These are phyloP conservation scores for Capsella bursapastoris DNA, from an alignment of 345 rosid species.

Conservation along the genomic window DNA sequence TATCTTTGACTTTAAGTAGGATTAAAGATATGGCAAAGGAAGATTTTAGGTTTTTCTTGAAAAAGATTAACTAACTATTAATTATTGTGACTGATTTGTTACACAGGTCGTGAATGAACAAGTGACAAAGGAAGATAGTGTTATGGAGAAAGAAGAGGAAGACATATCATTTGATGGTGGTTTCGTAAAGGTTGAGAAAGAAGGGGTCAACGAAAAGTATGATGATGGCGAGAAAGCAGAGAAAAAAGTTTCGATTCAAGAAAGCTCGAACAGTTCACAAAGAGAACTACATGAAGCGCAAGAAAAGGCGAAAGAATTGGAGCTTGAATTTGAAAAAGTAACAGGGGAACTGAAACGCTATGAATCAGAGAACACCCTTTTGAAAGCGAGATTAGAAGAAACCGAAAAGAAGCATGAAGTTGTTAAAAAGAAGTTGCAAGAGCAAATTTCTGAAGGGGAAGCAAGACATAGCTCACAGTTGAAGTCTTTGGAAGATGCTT, in stretches of 20 bases:
- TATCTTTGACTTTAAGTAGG: not conserved
- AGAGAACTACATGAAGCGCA: conserved; percentile 69
- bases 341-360: conserved; percentile 56
- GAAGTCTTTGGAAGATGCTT: conserved; percentile 53
- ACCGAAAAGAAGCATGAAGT: conserved; percentile 55
- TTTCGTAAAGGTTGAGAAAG: conserved; percentile 88
- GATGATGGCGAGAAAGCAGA: not conserved
- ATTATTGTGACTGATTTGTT: conserved; percentile 31
- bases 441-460: conserved; percentile 59
- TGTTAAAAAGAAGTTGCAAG: conserved; percentile 58
- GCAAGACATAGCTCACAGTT: conserved; percentile 57
- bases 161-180: conserved; percentile 74
- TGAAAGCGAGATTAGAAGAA: conserved; percentile 56
- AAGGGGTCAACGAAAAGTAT: conserved; percentile 51
- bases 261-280: conserved; percentile 55
- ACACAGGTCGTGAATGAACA: conserved; percentile 60
- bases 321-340: conserved; percentile 63
- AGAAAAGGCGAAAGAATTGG: conserved; percentile 72
- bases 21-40: conserved; percentile 6
- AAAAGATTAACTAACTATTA: not conserved
- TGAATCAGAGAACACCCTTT: conserved; percentile 59
- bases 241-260: conserved; percentile 38
- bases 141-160: conserved; percentile 71
- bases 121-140: conserved; percentile 46
- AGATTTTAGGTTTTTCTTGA: conserved; percentile 10